These are phyloP conservation scores for Lachnellula willkommii DNA, from an alignment of 2,329 filamentous ascomycete species.

Conservation along the genomic window DNA sequence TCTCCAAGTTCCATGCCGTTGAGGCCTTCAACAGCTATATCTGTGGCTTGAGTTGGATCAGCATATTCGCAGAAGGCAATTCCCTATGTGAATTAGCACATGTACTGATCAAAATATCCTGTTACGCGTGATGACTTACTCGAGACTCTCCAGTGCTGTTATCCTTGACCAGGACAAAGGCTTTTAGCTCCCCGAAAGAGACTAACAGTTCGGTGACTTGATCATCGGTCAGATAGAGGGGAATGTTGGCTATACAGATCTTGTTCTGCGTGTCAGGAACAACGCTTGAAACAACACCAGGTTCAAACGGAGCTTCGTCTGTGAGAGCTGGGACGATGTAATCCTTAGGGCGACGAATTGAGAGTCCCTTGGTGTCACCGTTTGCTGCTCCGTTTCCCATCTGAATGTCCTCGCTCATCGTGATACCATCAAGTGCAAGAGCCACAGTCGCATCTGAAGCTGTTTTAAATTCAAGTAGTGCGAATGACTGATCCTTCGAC, in stretches of 20 bases:
- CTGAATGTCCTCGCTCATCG: constrained; percentile 70
- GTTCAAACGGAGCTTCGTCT: constrained; percentile 68
- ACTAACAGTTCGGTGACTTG: constrained; percentile 86
- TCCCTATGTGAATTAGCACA: constrained; percentile 52
- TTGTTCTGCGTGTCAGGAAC: constrained; percentile 95
- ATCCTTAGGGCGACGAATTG: constrained; percentile 85
- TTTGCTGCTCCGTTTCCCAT: constrained; percentile 48
- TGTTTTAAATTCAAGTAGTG: constrained; percentile 84
- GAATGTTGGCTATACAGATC: constrained; percentile 86
- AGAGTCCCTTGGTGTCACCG: constrained; percentile 52
- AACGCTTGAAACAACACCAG: constrained; percentile 69
- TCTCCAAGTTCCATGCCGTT: constrained; percentile 93
- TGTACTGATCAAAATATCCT: neutral
- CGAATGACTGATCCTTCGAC: constrained; percentile 72
- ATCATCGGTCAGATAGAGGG: constrained; percentile 80
- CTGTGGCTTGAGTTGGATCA: constrained; percentile 64
- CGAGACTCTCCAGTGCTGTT: constrained; percentile 77
- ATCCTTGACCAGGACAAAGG: constrained; percentile 87
- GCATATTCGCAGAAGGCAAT: constrained; percentile 96
- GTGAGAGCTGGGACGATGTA: constrained; percentile 85
- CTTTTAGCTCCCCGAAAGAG: constrained; percentile 88
- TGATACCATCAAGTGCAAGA: constrained; percentile 81
- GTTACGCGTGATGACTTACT: constrained; percentile 49
- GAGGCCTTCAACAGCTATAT: constrained; percentile 81
- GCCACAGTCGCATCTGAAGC: constrained; percentile 85